Evolutionary conservation across 2,329 filamentous ascomycete genomes (phyloP), one percentile per base, ranked within the genome.

Genomic region (Botryosphaeria agaves): DNA sequence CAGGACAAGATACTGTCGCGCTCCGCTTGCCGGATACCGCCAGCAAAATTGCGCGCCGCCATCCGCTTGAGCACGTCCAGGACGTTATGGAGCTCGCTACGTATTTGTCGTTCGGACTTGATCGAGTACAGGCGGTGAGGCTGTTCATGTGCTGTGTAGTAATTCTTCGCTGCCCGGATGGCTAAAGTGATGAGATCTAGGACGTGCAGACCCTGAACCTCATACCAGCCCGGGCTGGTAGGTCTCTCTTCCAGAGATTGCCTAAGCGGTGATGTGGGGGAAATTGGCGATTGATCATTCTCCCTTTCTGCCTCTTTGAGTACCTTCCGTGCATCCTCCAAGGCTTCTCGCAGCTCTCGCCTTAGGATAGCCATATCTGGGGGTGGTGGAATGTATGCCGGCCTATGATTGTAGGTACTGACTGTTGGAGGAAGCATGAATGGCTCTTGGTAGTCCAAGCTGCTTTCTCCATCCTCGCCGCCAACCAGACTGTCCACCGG

Each of bases 361-460:
- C 87, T 80, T 33, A 98, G 66, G 36, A 87, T 76, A 29, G 72
- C 63, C 38, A 87, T 72, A 35, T 89, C 79, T 6, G 89, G 89
- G 23, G 85, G 82, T 30, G 79, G 87, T 7, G 82, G 73, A 14
- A 92, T 66, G 34, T 76, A 75, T 44, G 84, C 81, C 36, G 82
- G 76, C 41, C 79, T 76, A 45, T 84, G 74, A 40, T 81, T 84
- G 54, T 95, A 98, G 3, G 89, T 98, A 64, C 85, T 94, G 24
- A 87, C 83, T 0, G 89, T 98, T 0, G 89, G 89, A n/a, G 89
- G 87, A 3, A 94, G 72, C 72, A 98, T 87, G 36, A 76, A 68
- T 18, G 72, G 69, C 35, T 83, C 79, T 14, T 64, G 62, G 34
- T 76, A 70, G 18, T 71, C 68, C 44, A 70, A 49, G 24, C 27